Conservation (phyloP, 371 early-diverging fungal genomes). For the Mucor piriformis region DNA sequence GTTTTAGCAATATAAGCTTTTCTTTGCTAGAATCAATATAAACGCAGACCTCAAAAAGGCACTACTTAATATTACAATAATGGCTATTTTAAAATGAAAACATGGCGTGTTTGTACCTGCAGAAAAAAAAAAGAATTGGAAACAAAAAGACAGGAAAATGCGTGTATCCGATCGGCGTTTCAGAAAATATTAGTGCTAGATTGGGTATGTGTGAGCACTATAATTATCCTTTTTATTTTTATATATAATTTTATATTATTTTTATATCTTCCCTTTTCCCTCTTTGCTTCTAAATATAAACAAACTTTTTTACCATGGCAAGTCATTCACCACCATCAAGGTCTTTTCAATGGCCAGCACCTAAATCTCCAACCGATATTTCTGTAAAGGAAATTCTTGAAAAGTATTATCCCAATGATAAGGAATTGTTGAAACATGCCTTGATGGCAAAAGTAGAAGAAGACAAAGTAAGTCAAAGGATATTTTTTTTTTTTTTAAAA, state of each 20-base stretch:
- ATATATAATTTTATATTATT: neutral
- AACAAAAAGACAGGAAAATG: too few species aligned
- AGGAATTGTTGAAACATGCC: conserved; percentile 46
- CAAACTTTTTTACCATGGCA: neutral
- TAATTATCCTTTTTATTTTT: neutral
- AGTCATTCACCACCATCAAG: conserved; percentile 7
- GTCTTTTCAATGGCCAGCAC: conserved; percentile 37
- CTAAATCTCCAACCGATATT: conserved; percentile 27
- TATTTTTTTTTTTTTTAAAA: neutral
- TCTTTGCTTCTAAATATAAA: neutral
- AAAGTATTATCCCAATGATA: conserved; percentile 36
- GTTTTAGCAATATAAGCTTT: too few species aligned
- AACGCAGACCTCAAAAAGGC: too few species aligned
- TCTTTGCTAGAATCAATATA: too few species aligned
- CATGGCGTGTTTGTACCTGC: too few species aligned
- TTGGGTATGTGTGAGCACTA: neutral
- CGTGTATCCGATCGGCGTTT: conserved; percentile 8
- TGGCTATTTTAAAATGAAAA: too few species aligned
- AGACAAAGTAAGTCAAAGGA: conserved; percentile 42
- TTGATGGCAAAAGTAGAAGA: conserved; percentile 55
- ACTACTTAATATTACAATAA: too few species aligned
- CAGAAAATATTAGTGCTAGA: neutral
- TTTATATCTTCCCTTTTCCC: neutral
- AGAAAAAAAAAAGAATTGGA: too few species aligned
- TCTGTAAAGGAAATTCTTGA: conserved; percentile 52